Conservation (phyloP, 805 yeast species). For the Ascoidea tarda region DNA sequence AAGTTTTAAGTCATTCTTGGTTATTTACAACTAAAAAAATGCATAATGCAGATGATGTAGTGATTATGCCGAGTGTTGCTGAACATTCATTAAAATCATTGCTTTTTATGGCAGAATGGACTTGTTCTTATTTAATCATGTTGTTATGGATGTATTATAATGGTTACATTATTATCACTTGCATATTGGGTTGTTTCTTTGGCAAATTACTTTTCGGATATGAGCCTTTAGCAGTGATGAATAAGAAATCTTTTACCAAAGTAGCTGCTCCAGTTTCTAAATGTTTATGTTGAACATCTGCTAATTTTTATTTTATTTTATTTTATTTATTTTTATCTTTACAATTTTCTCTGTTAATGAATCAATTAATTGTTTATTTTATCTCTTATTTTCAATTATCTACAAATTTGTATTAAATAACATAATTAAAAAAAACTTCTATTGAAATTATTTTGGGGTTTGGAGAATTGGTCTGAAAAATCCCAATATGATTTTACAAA, state of each 20-base stretch:
- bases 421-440: too few species aligned
- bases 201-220: constrained; percentile 41
- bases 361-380: too few species aligned
- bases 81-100: constrained; percentile 38
- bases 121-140: constrained; percentile 51
- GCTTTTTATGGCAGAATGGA: constrained; percentile 46
- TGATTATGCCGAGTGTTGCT: constrained; percentile 24
- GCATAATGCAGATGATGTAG: constrained; percentile 7
- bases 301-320: too few species aligned
- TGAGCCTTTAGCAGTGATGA: constrained; percentile 21
- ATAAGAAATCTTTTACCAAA: background rate
- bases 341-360: too few species aligned
- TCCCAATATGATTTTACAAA: too few species aligned
- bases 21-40: constrained; percentile 11
- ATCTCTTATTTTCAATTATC: too few species aligned
- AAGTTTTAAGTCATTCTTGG: constrained; percentile 23
- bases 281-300: too few species aligned
- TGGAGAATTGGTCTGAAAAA: too few species aligned
- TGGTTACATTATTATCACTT: constrained; percentile 50
- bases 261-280: background rate
- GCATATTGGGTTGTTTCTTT: constrained; percentile 45
- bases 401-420: too few species aligned
- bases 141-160: constrained; percentile 65
- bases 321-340: too few species aligned
- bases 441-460: too few species aligned